Percentiles rank a stretch among this genome's conserved stretches.
These are phyloP conservation scores for Phytopythium montanum DNA, from an alignment of 352 stramenopile genomes.

Conservation along the genomic window DNA sequence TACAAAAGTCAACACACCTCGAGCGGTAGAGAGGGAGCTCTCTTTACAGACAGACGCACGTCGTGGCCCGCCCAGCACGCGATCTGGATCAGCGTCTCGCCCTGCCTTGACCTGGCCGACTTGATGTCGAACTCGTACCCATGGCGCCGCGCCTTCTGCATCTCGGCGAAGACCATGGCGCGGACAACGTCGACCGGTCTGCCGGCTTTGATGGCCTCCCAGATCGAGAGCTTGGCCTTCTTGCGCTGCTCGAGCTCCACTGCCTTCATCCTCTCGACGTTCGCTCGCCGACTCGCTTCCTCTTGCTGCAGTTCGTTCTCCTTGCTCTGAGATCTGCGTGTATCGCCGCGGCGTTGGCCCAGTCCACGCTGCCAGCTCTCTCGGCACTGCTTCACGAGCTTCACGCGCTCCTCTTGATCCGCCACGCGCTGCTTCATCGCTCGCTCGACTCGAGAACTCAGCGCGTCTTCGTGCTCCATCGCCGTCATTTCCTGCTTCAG, in stretches of 20 bases:
- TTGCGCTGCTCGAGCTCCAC: slow-evolving; percentile 19
- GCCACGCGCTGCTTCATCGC: slow-evolving; percentile 9
- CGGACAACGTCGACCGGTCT: slow-evolving; percentile 41
- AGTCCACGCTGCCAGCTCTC: slow-evolving; percentile 43
- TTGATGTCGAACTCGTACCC: slow-evolving; percentile 55
- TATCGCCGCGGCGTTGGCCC: slow-evolving; percentile 26
- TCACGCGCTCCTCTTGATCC: slow-evolving; percentile 20
- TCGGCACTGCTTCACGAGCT: slow-evolving; percentile 29
- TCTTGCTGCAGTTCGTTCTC: slow-evolving; percentile 11
- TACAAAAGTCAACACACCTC: not conserved
- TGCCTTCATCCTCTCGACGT: slow-evolving; percentile 14
- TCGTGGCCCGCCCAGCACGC: slow-evolving; percentile 68
- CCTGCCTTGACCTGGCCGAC: slow-evolving; percentile 40
- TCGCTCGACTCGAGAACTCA: slow-evolving; percentile 18
- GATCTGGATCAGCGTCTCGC: slow-evolving; percentile 62
- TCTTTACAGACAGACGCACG: slow-evolving; percentile 18
- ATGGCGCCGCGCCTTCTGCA: slow-evolving; percentile 55
- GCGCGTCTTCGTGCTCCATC: slow-evolving; percentile 39
- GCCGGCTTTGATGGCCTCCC: slow-evolving; percentile 61
- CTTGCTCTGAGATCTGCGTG: slow-evolving; percentile 1
- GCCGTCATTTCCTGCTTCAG: slow-evolving; percentile 24
- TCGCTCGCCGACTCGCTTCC: slow-evolving; percentile 11
- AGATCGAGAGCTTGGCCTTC: slow-evolving; percentile 54
- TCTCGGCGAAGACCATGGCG: slow-evolving; percentile 50
- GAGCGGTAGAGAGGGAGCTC: not conserved